phyloP scores from a whole-genome alignment of 192 early-diverging fungal genomes.

The Irineochytrium annulatum region DNA sequence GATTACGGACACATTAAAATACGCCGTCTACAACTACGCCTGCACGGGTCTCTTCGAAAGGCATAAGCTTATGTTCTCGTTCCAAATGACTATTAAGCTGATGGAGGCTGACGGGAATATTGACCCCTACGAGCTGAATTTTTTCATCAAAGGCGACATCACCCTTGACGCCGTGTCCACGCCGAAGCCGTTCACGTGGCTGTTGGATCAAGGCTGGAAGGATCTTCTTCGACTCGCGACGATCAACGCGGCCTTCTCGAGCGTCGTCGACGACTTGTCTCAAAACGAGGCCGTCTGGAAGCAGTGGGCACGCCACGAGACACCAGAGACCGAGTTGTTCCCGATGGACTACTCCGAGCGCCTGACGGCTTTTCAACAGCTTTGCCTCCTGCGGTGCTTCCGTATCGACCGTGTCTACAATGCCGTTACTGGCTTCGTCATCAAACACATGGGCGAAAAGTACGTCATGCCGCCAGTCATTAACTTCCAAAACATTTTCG shows the following conservation, averaged over 20 bases:
- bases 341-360: conserved; percentile 51
- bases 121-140: conserved; percentile 52
- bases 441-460: conserved; percentile 60
- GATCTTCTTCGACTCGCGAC: conserved; percentile 45
- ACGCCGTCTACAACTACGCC: conserved; percentile 60
- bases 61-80: conserved; percentile 64
- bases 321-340: conserved; percentile 47
- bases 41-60: conserved; percentile 60
- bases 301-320: conserved; percentile 43
- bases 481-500: conserved; percentile 63
- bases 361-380: conserved; percentile 50
- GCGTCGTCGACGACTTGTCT: conserved; percentile 35
- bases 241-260: conserved; percentile 43
- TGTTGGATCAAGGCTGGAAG: conserved; percentile 59
- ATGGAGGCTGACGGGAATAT: conserved; percentile 53
- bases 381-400: conserved; percentile 57
- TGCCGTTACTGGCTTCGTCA: conserved; percentile 59
- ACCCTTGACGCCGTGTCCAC: conserved; percentile 49
- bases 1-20: conserved; percentile 59
- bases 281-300: conserved; percentile 46
- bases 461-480: conserved; percentile 65
- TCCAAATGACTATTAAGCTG: conserved; percentile 61
- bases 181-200: conserved; percentile 50
- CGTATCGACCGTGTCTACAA: conserved; percentile 59
- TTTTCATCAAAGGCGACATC: conserved; percentile 62